A percentile compares a stretch with the other conserved stretches of the same genome.
These are phyloP conservation scores for Citrus trifoliata DNA, from an alignment of 345 rosid species.

Conservation along the genomic window DNA sequence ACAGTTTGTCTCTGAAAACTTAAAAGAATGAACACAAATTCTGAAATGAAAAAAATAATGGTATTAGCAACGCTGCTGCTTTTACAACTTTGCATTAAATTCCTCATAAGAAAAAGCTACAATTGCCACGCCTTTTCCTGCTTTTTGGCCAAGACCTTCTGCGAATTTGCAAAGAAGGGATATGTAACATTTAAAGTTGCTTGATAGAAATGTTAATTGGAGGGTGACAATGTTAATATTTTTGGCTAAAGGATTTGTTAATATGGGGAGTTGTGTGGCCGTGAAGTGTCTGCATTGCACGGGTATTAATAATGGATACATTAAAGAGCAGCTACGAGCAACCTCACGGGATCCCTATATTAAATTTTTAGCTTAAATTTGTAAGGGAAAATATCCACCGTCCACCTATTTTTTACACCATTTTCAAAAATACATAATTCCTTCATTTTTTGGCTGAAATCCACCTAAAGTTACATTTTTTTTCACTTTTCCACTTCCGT, in stretches of 20 bases:
- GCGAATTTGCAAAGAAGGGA: constrained; percentile 1
- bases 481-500: too few relatives aligned
- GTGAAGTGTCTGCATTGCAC: background rate
- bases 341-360: background rate
- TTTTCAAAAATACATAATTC: too few relatives aligned
- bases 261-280: background rate
- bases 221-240: background rate
- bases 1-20: background rate
- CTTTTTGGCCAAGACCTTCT: background rate
- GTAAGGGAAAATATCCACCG: too few relatives aligned
- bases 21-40: background rate
- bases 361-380: background rate
- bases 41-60: background rate
- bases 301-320: background rate
- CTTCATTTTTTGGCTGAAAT: too few relatives aligned
- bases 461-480: too few relatives aligned
- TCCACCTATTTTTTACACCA: too few relatives aligned
- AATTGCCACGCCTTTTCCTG: constrained; percentile 7
- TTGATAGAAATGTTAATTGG: background rate
- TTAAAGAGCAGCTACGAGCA: background rate
- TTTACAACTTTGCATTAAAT: constrained; percentile 7
- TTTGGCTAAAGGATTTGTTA: background rate
- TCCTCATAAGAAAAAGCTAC: background rate
- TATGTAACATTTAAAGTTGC: background rate
- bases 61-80: background rate